Evolutionary conservation across 495 filamentous ascomycete species (phyloP).

Genomic region (Neurospora sp.): DNA sequence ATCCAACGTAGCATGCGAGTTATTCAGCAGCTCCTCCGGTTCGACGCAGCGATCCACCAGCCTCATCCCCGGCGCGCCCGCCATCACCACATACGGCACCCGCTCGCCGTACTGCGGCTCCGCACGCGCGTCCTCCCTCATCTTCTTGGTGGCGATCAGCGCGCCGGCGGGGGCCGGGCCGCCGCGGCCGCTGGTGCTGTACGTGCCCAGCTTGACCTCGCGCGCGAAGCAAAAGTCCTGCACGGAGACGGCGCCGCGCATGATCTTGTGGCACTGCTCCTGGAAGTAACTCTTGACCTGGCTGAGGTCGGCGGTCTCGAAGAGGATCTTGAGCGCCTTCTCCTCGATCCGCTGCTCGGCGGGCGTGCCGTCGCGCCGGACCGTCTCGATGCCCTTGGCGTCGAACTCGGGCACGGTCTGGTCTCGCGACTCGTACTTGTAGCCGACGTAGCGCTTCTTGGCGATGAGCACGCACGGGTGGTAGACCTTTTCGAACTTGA

Average conservation of each 20-base stretch:
- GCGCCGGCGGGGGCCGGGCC: constrained; percentile 42
- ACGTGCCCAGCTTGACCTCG: constrained; percentile 85
- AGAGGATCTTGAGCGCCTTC: constrained; percentile 74
- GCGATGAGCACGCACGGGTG: constrained; percentile 86
- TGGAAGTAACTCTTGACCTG: constrained; percentile 90
- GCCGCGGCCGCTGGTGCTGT: constrained; percentile 51
- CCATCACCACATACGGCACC: constrained; percentile 85
- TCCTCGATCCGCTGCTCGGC: constrained; percentile 98
- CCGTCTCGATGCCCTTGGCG: constrained; percentile 96
- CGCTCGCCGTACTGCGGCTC: constrained; percentile 96
- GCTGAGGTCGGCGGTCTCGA: constrained; percentile 79
- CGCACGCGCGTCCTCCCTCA: constrained; percentile 72
- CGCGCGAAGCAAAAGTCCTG: constrained; percentile 94
- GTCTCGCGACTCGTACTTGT: constrained; percentile 77
- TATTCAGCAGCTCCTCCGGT: constrained; percentile 71
- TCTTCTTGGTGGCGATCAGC: constrained; percentile 70
- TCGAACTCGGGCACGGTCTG: constrained; percentile 87
- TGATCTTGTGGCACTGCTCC: constrained; percentile 82
- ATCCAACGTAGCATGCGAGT: constrained; percentile 74
- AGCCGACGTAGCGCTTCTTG: constrained; percentile 97
- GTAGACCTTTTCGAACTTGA: constrained; percentile 99
- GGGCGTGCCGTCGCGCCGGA: constrained; percentile 86
- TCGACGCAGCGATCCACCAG: constrained; percentile 85
- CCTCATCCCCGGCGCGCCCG: constrained; percentile 75
- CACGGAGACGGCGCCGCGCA: constrained; percentile 76